phyloP scores from a whole-genome alignment of 2,329 filamentous ascomycete species.

The Aspergillus brunneoviolaceus region DNA sequence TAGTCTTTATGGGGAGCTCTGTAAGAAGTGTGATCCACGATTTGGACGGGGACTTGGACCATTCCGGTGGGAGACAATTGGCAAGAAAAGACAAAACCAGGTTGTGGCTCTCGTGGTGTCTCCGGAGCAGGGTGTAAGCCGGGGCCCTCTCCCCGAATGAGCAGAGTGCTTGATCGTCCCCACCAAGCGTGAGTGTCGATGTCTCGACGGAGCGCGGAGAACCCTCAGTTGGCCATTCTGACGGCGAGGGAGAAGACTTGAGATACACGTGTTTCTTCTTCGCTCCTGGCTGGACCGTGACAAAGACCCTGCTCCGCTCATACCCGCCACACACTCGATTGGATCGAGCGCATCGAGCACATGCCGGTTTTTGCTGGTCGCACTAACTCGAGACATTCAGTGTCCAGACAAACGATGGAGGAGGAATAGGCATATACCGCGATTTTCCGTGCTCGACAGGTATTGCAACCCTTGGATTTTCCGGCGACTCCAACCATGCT shows the following conservation, averaged over 20 bases:
- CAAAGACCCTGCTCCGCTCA: conserved; percentile 28
- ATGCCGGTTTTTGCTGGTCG: conserved; percentile 29
- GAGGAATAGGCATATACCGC: background rate
- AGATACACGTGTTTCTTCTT: conserved; percentile 10
- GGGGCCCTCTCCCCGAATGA: background rate
- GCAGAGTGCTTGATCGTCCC: background rate
- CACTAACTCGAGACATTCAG: conserved; percentile 20
- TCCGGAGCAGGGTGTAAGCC: conserved; percentile 2
- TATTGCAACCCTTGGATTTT: conserved; percentile 6
- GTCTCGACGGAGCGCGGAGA: background rate
- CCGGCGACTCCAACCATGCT: conserved; percentile 5
- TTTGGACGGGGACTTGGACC: conserved; percentile 5
- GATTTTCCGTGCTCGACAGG: conserved; percentile 6
- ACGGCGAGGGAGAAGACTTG: background rate
- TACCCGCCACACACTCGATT: conserved; percentile 33
- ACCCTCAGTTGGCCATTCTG: background rate
- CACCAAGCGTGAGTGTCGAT: background rate
- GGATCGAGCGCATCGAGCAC: conserved; percentile 31
- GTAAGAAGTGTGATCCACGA: conserved; percentile 33
- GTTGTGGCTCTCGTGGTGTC: conserved; percentile 25
- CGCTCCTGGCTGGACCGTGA: conserved; percentile 23
- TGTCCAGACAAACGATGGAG: background rate
- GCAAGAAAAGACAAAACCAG: conserved; percentile 29
- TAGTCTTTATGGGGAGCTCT: conserved; percentile 21
- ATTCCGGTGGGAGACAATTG: conserved; percentile 18